A percentile compares a stretch with the other conserved stretches of the same genome.
These are phyloP conservation scores for Cenchrus americanus DNA, from an alignment of 176 grass and related monocot species.

Conservation along the genomic window DNA sequence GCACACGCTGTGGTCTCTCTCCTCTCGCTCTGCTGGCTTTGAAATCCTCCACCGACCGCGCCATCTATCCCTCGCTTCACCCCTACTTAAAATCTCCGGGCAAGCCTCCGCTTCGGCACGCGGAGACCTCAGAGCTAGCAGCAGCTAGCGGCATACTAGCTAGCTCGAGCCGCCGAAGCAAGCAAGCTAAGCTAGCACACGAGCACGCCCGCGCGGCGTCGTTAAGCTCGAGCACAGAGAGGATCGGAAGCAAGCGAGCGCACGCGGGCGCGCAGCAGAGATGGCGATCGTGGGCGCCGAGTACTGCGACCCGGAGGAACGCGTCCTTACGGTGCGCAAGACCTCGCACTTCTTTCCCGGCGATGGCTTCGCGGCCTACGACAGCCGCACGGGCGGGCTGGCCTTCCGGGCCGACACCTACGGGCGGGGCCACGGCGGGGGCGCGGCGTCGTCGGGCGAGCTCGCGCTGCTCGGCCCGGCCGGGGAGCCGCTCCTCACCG, in stretches of 20 bases:
- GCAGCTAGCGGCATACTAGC: neutral
- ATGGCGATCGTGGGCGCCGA: constrained; percentile 62
- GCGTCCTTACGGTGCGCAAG: constrained; percentile 92
- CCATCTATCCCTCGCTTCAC: neutral
- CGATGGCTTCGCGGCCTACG: constrained; percentile 92
- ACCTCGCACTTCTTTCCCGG: constrained; percentile 82
- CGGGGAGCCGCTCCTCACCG: constrained; percentile 76
- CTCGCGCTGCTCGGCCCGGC: constrained; percentile 72
- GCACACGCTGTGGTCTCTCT: no score
- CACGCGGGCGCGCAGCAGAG: neutral
- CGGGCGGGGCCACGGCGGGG: constrained; percentile 46
- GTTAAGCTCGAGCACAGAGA: neutral
- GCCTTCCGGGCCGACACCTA: constrained; percentile 90
- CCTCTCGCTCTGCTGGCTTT: neutral
- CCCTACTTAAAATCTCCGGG: constrained; percentile 26
- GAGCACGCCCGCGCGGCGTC: neutral
- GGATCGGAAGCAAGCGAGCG: no score
- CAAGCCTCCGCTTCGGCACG: neutral
- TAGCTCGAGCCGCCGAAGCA: constrained; percentile 8
- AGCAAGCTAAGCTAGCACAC: neutral
- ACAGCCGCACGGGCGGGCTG: constrained; percentile 72
- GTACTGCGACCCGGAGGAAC: constrained; percentile 73
- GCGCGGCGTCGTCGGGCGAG: constrained; percentile 57
- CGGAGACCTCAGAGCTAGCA: neutral
- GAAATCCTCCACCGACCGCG: constrained; percentile 42